phyloP scores from a whole-genome alignment of 257 asterid genomes.

The Apocynum venetum region DNA sequence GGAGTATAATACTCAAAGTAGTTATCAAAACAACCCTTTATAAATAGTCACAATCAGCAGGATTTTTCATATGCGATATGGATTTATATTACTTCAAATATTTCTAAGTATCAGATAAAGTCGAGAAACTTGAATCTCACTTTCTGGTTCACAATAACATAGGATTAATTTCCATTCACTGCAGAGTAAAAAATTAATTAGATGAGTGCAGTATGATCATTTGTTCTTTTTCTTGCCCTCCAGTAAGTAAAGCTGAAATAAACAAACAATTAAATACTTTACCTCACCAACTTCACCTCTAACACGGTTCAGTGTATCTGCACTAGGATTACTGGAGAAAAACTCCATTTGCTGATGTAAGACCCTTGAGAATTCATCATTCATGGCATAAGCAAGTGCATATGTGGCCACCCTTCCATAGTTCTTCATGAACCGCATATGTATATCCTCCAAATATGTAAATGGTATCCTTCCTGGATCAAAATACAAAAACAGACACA shows the following conservation, averaged over 20 bases:
- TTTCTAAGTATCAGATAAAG: neutral
- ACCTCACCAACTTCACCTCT: slow-evolving; percentile 97
- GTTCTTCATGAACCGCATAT: slow-evolving; percentile 96
- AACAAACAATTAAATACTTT: slow-evolving; percentile 22
- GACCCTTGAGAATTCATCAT: slow-evolving; percentile 97
- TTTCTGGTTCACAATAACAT: neutral
- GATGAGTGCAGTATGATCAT: neutral
- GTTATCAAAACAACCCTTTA: neutral
- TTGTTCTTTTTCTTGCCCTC: neutral
- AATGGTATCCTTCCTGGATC: slow-evolving; percentile 89
- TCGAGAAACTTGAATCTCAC: neutral
- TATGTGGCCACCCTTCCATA: slow-evolving; percentile 72
- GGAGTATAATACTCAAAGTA: neutral
- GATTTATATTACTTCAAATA: neutral
- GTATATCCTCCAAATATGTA: slow-evolving; percentile 91
- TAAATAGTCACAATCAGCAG: neutral
- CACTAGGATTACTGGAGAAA: slow-evolving; percentile 90
- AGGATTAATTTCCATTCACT: neutral
- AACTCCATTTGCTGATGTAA: slow-evolving; percentile 99
- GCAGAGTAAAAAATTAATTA: neutral
- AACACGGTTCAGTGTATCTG: slow-evolving; percentile 85
- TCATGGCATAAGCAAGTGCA: slow-evolving; percentile 98
- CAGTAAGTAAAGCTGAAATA: slow-evolving; percentile 2
- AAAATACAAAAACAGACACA: slow-evolving; percentile 4
- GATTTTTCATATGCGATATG: neutral